These are phyloP conservation scores for Cercospora brassicicola DNA, from an alignment of 2,329 filamentous ascomycete genomes.

Conservation along the genomic window DNA sequence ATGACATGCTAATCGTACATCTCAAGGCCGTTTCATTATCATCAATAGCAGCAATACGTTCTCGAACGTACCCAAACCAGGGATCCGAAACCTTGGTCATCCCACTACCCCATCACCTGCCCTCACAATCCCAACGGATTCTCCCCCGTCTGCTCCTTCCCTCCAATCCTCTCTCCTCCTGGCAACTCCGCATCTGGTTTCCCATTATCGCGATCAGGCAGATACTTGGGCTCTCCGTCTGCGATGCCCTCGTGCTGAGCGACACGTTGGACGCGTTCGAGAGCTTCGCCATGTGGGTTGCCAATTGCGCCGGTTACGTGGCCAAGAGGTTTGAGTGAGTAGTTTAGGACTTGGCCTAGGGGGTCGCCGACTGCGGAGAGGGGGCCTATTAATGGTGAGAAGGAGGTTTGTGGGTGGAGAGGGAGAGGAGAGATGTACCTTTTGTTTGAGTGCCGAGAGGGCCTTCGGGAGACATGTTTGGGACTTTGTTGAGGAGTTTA, in stretches of 20 bases:
- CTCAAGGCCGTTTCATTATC: not conserved
- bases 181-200: constrained; percentile 31
- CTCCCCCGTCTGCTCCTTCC: constrained; percentile 39
- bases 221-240: constrained; percentile 18
- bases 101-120: not conserved
- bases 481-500: constrained; percentile 26
- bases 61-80: not conserved
- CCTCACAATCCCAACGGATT: constrained; percentile 40
- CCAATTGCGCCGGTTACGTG: constrained; percentile 35
- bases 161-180: constrained; percentile 38
- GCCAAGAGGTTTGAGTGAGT: constrained; percentile 36
- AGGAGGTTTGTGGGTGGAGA: not conserved
- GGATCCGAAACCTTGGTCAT: too few species aligned
- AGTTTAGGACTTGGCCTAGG: constrained; percentile 38
- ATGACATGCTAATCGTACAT: not conserved
- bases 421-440: constrained; percentile 12
- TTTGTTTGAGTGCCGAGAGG: constrained; percentile 31
- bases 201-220: constrained; percentile 25
- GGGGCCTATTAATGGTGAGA: constrained; percentile 25
- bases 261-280: constrained; percentile 28
- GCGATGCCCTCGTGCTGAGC: constrained; percentile 27
- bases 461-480: constrained; percentile 32
- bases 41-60: not conserved
- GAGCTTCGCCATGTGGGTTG: constrained; percentile 35
- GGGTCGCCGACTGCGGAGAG: constrained; percentile 39